Evolutionary conservation across 129 eudicot genomes (phyloP), one percentile per base, ranked within the genome.

Genomic region (sunflower (Helianthus annuus)): DNA sequence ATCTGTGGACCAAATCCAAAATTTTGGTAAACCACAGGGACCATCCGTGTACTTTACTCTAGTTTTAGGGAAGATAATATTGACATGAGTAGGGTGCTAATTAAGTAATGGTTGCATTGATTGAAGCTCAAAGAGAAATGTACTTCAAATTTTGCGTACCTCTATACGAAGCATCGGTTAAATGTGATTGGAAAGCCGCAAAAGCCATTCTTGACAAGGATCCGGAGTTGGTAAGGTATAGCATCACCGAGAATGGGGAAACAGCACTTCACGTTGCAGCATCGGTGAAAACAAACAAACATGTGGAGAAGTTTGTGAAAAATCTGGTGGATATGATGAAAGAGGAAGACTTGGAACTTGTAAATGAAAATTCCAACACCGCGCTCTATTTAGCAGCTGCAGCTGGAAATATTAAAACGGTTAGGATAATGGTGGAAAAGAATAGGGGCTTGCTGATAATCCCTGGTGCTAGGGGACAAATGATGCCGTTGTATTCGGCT

Each of bases 321-420:
- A 58, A 58, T 58, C 16, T 58, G 3, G 39, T 58, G 15, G 40
- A 1, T 3, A 9, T 11, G 16, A 58, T 58, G 64, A 12, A 58
- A 58, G 29, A 24, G 38, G 7, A 12, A 27, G 64, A 27, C 40
- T 58, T 58, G 7, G 64, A 58, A 27, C 15, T 58, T 58, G 64
- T 58, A 1, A 58, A 58, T 27, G 15, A 58, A 27, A 27, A 58
- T 10, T 58, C 39, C 3, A 11, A 58, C 64, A 58, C 64, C 4
- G 40, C 64, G 4, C 39, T 58, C 32, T 58, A 24, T 58, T 27
- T 58, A 27, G 64, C 64, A 58, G 64, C 64, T 58, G 64, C 64
- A 27, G 32, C 40, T 27, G 64, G 64, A 27, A 58, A 27, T 3
- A 1, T 58, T 58, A 10, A 58, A 27, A 58, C 15, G 16, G 64